Base-by-base conservation (phyloP, 495 filamentous ascomycete species). In the Aspergillus haitiensis region DNA sequence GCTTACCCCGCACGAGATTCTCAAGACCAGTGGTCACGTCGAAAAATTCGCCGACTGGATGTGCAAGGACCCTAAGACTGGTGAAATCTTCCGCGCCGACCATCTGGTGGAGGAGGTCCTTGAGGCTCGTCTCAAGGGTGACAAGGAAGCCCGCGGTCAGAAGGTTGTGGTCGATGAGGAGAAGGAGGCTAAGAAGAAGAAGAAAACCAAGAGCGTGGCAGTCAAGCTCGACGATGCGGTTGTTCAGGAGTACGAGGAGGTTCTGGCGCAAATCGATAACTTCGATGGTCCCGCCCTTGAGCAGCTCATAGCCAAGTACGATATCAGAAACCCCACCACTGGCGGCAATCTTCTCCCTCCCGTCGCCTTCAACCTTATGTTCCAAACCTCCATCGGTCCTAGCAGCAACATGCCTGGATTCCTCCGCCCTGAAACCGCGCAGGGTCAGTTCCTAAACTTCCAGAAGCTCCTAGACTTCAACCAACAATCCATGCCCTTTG, bases 11-110 rank as follows among this genome's bases (percentile, higher is more conserved):
- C 82, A 91, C 60, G 90, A 93, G 42, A 90, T 98, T 10, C 81
- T 98, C 47, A 96, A 97, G 84, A 98, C 94, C 27, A 91, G 87
- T 69, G 94, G 95, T 59, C 94, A 98, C 75, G 94, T 98, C 53
- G 94, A 97, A 64, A 95, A 95, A 73, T 98, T 98, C 72, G 89
- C 92, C 64, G 95, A 98, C 72, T 97, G 91, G 91, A 97, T 97
- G 93, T 96, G 92, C 85, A 97, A 97, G 75, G 94, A 98, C 72
- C 92, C 92, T 54, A 94, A 96, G 79, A 94, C 88, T 65, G 94
- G 94, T 67, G 95, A 98, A 78, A 95, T 97, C 59, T 87, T 97
- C 72, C 85, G 94, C 60, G 92, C 94, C 33, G 94, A 98, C 70
- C 94, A 98, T 76, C 81, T 98, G 63, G 91, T 98, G 37, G 91